These are phyloP conservation scores for Tripterygium wilfordii DNA, from an alignment of 177 flowering plant genomes.

Conservation along the genomic window DNA sequence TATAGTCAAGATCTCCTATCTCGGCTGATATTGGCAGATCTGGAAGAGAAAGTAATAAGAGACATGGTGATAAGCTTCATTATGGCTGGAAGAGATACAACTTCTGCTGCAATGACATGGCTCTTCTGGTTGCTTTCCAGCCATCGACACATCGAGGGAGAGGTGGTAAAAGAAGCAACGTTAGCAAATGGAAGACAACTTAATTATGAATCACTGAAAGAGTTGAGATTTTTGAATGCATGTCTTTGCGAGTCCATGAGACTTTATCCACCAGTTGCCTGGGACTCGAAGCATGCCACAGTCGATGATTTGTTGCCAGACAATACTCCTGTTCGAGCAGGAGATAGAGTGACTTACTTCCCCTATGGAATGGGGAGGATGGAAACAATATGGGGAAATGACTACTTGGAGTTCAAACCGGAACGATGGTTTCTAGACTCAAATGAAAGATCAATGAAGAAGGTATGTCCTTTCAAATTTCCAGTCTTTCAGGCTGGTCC, in stretches of 20 bases:
- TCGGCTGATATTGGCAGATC: conserved; percentile 36
- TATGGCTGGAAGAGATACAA: conserved; percentile 85
- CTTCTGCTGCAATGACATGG: conserved; percentile 90
- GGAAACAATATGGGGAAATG: conserved; percentile 80
- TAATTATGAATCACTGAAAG: conserved; percentile 41
- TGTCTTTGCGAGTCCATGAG: conserved; percentile 77
- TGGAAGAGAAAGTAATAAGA: conserved; percentile 41
- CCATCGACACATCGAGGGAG: conserved; percentile 23
- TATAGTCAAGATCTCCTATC: conserved; percentile 43
- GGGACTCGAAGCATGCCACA: conserved; percentile 89
- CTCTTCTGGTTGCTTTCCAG: conserved; percentile 60
- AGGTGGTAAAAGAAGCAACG: conserved; percentile 29
- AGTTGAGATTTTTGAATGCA: conserved; percentile 47
- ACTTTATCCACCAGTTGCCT: conserved; percentile 78
- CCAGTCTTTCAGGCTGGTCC: conserved; percentile 90
- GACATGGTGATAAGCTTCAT: conserved; percentile 80
- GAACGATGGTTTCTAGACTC: conserved; percentile 58
- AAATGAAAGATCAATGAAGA: conserved; percentile 21
- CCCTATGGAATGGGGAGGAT: conserved; percentile 96
- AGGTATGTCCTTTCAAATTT: conserved; percentile 49
- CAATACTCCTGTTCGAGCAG: conserved; percentile 49
- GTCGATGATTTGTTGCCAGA: conserved; percentile 64
- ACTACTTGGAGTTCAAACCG: conserved; percentile 65
- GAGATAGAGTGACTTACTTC: conserved; percentile 78
- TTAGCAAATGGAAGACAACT: background rate